Evolutionary conservation across 1,139 yeast genomes (phyloP).

Genomic region (Nakaseomyces delphensis): DNA sequence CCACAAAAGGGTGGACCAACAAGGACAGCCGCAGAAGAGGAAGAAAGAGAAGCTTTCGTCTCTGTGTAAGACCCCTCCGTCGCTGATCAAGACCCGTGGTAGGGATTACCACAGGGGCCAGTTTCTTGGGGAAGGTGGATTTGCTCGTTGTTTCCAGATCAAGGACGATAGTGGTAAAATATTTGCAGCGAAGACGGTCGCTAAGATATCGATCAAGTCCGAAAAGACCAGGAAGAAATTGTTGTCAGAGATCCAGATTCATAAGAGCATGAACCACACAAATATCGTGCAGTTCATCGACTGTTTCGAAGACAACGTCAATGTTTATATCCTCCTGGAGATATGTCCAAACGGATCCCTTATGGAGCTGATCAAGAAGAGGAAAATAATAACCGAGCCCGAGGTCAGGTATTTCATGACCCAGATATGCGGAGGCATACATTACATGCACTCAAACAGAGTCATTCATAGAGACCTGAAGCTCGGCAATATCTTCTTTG

Average conservation of each 20-base stretch:
- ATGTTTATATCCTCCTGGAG: slow-evolving; percentile 86
- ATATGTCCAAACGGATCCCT: slow-evolving; percentile 90
- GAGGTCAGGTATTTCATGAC: slow-evolving; percentile 88
- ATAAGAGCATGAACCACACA: slow-evolving; percentile 80
- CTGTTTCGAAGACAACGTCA: slow-evolving; percentile 90
- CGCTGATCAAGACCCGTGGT: slow-evolving; percentile 81
- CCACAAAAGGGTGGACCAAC: slow-evolving; percentile 42
- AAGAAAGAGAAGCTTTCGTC: slow-evolving; percentile 80
- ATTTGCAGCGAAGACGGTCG: slow-evolving; percentile 96
- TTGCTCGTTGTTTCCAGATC: slow-evolving; percentile 97
- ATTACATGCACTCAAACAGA: slow-evolving; percentile 81
- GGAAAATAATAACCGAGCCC: slow-evolving; percentile 78
- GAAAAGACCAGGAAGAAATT: slow-evolving; percentile 87
- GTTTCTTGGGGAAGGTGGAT: slow-evolving; percentile 96
- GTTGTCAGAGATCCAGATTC: slow-evolving; percentile 90
- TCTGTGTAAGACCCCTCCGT: slow-evolving; percentile 88
- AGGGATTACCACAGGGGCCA: slow-evolving; percentile 85
- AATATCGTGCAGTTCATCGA: slow-evolving; percentile 87
- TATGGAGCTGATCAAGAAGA: slow-evolving; percentile 80
- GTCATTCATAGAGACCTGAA: slow-evolving; percentile 96
- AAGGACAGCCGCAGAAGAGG: slow-evolving; percentile 37
- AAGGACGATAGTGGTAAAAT: slow-evolving; percentile 80
- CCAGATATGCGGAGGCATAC: slow-evolving; percentile 89
- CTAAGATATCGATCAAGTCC: slow-evolving; percentile 84
- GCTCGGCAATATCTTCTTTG: slow-evolving; percentile 89